Evolutionary conservation across 2,329 filamentous ascomycete species (phyloP).

Genomic region (Xylariaceae sp.): DNA sequence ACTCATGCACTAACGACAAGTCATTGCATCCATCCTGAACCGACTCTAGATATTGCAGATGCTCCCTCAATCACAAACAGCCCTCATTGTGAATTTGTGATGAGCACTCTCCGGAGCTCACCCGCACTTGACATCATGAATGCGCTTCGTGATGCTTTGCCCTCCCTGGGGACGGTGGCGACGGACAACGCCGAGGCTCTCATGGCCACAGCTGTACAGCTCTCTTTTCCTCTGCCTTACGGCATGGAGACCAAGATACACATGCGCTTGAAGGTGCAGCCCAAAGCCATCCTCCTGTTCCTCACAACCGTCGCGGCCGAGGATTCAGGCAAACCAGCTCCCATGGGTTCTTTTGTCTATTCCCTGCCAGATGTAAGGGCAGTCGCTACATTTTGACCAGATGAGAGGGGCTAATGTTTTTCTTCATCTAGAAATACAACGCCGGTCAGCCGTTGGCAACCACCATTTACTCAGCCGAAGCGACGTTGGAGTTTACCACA

Average conservation of each 20-base stretch:
- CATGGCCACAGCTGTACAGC: constrained; percentile 31
- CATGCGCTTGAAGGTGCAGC: constrained; percentile 54
- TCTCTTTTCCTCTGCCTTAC: constrained; percentile 58
- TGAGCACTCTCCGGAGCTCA: too few species aligned
- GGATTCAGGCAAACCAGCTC: constrained; percentile 45
- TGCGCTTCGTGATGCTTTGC: too few species aligned
- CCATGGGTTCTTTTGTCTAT: constrained; percentile 88
- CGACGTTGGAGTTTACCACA: constrained; percentile 80
- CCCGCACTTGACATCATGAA: too few species aligned
- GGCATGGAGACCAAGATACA: constrained; percentile 59
- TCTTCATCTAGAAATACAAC: constrained; percentile 43
- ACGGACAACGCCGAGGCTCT: too few species aligned
- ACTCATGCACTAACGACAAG: too few species aligned
- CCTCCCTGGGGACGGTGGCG: too few species aligned
- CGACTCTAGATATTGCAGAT: too few species aligned
- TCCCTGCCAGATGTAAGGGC: constrained; percentile 77
- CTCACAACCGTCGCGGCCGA: constrained; percentile 56
- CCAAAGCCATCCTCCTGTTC: constrained; percentile 57
- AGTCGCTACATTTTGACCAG: not conserved
- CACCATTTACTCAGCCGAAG: constrained; percentile 69
- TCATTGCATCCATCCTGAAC: too few species aligned
- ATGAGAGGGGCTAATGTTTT: too few species aligned
- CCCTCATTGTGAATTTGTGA: too few species aligned
- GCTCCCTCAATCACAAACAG: too few species aligned
- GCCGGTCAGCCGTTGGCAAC: constrained; percentile 68